phyloP scores from a whole-genome alignment of 73 alveolate species.

The Halteria grandinella region DNA sequence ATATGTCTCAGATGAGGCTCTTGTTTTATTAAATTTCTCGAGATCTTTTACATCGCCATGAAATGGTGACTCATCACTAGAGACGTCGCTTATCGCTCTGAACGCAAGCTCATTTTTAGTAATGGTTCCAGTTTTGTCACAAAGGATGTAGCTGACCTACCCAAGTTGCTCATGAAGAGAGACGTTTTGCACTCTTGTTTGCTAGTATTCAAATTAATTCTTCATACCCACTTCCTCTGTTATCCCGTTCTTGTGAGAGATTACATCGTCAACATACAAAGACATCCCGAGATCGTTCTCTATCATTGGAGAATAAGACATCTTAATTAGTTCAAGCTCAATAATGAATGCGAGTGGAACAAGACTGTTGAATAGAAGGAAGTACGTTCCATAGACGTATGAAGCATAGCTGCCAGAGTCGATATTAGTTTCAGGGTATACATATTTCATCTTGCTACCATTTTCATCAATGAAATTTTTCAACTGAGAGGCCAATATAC shows the following conservation, averaged over 20 bases:
- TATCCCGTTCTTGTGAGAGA: too few relatives aligned
- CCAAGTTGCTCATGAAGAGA: conserved; percentile 35
- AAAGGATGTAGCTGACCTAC: conserved; percentile 16
- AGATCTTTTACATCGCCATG: not conserved
- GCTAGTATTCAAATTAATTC: not conserved
- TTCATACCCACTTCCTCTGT: not conserved
- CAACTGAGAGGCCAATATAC: not conserved
- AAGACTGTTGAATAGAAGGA: conserved; percentile 1
- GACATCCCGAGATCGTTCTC: conserved; percentile 14
- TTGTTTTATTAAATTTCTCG: not conserved
- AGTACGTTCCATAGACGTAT: conserved; percentile 17
- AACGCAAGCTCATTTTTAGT: conserved; percentile 37
- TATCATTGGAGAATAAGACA: not conserved
- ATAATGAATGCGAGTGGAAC: conserved; percentile 27
- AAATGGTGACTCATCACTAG: not conserved
- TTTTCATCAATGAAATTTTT: not conserved
- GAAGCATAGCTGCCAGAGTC: not conserved
- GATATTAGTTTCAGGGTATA: not conserved
- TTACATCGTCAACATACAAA: too few relatives aligned
- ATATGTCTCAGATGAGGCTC: not conserved
- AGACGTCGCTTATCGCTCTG: not conserved
- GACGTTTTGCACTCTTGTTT: conserved; percentile 17
- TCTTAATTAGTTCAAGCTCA: conserved; percentile 7
- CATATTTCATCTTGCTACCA: not conserved
- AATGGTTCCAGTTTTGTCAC: conserved; percentile 55